These are phyloP conservation scores for Colletotrichum horii DNA, from an alignment of 2,329 filamentous ascomycete species.

Conservation along the genomic window DNA sequence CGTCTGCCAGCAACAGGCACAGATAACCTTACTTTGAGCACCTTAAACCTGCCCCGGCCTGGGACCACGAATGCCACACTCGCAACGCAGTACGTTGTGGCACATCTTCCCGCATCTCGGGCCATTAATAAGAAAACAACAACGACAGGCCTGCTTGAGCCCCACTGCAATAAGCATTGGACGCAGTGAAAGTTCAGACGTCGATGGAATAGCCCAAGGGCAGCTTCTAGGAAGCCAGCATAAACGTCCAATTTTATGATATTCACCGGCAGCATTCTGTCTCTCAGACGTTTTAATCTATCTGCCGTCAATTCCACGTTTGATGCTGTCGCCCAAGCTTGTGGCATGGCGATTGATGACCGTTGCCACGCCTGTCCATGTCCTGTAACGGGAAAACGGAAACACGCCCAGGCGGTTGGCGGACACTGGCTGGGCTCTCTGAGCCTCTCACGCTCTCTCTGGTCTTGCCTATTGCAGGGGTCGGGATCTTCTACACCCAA, in stretches of 20 bases:
- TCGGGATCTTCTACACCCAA: background rate
- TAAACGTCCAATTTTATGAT: conserved; percentile 2
- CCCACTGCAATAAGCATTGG: background rate
- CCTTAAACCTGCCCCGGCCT: background rate
- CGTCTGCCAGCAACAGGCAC: background rate
- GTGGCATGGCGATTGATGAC: background rate
- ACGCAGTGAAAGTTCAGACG: conserved; percentile 3
- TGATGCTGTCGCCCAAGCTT: background rate
- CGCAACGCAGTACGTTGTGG: background rate
- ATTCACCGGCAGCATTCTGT: background rate
- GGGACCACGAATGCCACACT: background rate
- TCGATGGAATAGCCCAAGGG: background rate
- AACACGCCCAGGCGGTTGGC: background rate
- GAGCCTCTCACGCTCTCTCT: background rate
- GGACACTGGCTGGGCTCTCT: background rate
- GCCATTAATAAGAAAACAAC: background rate
- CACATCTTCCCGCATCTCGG: background rate
- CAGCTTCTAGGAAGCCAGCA: background rate
- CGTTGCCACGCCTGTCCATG: background rate
- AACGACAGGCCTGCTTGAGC: background rate
- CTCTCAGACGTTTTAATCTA: conserved; percentile 2
- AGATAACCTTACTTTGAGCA: background rate
- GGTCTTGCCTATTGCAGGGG: background rate
- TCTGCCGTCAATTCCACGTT: background rate
- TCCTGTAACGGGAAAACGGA: background rate